Conservation (phyloP, 306 rosid genomes). For the Gynostemma pentaphyllum region DNA sequence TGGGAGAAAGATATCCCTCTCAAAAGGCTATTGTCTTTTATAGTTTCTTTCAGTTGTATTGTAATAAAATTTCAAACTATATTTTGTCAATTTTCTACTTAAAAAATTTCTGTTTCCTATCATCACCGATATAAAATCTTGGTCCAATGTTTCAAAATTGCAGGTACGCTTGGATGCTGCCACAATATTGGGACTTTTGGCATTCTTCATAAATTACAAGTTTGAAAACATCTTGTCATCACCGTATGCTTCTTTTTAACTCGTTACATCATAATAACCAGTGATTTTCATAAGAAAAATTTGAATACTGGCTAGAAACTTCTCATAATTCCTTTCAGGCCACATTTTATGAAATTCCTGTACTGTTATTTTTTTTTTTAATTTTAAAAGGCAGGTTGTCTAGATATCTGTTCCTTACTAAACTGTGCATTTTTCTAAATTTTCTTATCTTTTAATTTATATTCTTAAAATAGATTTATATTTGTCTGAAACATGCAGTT, state of each 20-base stretch:
- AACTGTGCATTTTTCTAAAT: conserved; percentile 1
- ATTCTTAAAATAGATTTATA: background rate
- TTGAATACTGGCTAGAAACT: background rate
- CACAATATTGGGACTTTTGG: conserved; percentile 72
- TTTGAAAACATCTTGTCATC: conserved; percentile 64
- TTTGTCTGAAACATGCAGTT: background rate
- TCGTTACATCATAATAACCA: background rate
- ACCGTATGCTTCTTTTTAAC: conserved; percentile 49
- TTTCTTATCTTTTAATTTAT: background rate
- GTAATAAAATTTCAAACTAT: too few species aligned
- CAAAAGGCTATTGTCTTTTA: too few species aligned
- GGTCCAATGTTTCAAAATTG: conserved; percentile 14
- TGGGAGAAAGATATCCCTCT: too few species aligned
- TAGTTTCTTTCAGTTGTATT: too few species aligned
- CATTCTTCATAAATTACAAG: conserved; percentile 89
- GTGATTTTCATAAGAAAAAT: background rate
- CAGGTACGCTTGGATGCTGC: conserved; percentile 96
- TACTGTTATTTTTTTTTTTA: too few species aligned
- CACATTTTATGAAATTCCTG: background rate
- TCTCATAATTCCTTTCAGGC: background rate
- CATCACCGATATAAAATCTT: background rate
- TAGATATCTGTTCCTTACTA: background rate
- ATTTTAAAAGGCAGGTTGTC: background rate
- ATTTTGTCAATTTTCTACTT: too few species aligned
- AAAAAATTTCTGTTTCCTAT: too few species aligned